phyloP scores from a whole-genome alignment of 2,329 filamentous ascomycete species.

The Aspergillus transmontanensis region DNA sequence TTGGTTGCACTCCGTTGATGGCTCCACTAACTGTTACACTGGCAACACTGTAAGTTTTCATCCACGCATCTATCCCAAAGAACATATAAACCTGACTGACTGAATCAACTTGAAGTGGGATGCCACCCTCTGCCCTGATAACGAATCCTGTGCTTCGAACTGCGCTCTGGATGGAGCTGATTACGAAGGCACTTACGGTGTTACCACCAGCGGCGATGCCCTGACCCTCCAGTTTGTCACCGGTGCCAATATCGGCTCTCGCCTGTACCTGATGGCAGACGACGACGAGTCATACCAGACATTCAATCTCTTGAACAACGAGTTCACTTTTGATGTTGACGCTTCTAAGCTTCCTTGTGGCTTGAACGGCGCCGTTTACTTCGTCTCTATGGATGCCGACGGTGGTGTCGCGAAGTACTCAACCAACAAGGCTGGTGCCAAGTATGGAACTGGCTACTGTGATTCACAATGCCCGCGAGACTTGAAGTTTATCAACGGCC shows the following conservation, averaged over 20 bases:
- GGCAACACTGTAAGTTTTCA: conserved; percentile 45
- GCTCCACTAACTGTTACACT: conserved; percentile 59
- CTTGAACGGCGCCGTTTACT: conserved; percentile 71
- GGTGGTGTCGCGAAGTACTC: conserved; percentile 58
- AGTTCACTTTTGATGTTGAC: conserved; percentile 73
- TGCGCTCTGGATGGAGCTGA: conserved; percentile 61
- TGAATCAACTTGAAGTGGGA: conserved; percentile 39
- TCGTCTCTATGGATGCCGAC: conserved; percentile 61
- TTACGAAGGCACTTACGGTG: conserved; percentile 55
- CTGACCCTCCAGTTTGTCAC: conserved; percentile 54
- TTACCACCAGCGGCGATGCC: conserved; percentile 51
- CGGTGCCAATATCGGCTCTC: conserved; percentile 49
- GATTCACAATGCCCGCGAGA: conserved; percentile 59
- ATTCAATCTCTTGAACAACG: conserved; percentile 65
- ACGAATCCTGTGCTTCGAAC: conserved; percentile 55
- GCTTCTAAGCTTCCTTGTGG: conserved; percentile 69
- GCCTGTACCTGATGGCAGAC: conserved; percentile 64
- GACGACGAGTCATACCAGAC: conserved; percentile 63
- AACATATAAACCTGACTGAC: not conserved
- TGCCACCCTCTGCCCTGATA: conserved; percentile 50
- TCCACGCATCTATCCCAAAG: no score
- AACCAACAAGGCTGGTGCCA: conserved; percentile 59
- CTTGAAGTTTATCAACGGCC: conserved; percentile 45
- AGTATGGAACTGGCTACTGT: conserved; percentile 66
- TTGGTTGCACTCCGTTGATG: conserved; percentile 54